Evolutionary conservation across 371 early-diverging fungal genomes (phyloP), one percentile per base, ranked within the genome.

Genomic region (Saksenaea vasiformis): DNA sequence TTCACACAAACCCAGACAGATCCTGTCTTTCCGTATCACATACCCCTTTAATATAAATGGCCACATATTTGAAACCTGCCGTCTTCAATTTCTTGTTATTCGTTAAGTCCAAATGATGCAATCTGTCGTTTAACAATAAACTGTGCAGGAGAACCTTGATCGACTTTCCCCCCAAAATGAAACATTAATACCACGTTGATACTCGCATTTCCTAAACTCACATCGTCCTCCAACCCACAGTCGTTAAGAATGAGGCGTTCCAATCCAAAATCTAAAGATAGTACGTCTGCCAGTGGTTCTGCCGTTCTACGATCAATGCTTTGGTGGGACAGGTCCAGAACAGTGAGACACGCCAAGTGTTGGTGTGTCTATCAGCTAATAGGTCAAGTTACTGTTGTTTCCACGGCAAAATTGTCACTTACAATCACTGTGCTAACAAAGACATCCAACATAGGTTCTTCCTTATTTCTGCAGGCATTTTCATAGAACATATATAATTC

Each of bases 221-320:
- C 86, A 67, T 89, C 86, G 51, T 90, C 89, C 37, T 89, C 89
- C n/a, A 90, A 59, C n/a, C 69, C 72, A 63, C 89, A 88, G 58
- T 83, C 80, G 41, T 82, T 77, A 17, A 90, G 54, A 5, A 73
- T 74, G 2, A 90, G 76, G 22, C 80, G 72, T 41, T 68, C 66
- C 13, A 90, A 60, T 2, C 86, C 86, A 71, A 85, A 84, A 19
- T 86, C 85, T 24, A 85, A 72, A 1, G 76, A 78, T 58, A 90
- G 69, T 1, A 90, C 70, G 60, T 89, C 89, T 17, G 87, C 80
- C 10, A 90, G 72, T 17, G 89, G 88, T 26, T 82, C 84, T 5
- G 84, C 71, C 13, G 73, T 67, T 31, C 74, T 69, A 8, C 83
- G 74, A 51, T 65, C 58, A 27, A 75, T 38, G 13, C 36, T 57